Evolutionary conservation across 1,139 yeast species (phyloP).

Genomic region (Geotrichum carabidarum): DNA sequence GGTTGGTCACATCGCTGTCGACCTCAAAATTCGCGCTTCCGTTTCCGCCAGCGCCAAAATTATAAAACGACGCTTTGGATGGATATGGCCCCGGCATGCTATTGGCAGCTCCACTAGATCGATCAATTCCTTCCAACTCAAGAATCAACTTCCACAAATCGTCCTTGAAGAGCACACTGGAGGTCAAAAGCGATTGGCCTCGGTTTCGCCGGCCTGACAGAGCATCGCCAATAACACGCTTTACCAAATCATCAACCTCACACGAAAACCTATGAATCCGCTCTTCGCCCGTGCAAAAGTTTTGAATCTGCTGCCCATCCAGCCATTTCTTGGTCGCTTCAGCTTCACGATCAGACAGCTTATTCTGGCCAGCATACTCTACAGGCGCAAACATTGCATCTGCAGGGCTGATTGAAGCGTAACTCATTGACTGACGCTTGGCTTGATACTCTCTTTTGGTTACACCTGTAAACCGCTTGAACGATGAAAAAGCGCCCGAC

Average conservation of each 20-base stretch:
- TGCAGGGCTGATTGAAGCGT: slow-evolving; percentile 13
- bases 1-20: slow-evolving; percentile 12
- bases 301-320: slow-evolving; percentile 35
- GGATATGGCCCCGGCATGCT: slow-evolving; percentile 1
- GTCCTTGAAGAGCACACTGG: slow-evolving; percentile 27
- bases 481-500: slow-evolving; percentile 25
- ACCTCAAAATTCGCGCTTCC: slow-evolving; percentile 6
- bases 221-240: slow-evolving; percentile 34
- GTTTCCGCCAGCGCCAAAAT: not conserved
- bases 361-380: slow-evolving; percentile 32
- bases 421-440: slow-evolving; percentile 32
- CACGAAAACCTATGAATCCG: slow-evolving; percentile 37
- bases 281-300: slow-evolving; percentile 38
- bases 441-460: slow-evolving; percentile 27
- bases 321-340: slow-evolving; percentile 35
- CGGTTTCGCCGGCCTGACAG: slow-evolving; percentile 25
- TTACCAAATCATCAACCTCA: slow-evolving; percentile 36
- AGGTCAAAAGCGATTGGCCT: slow-evolving; percentile 31
- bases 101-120: slow-evolving; percentile 10
- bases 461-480: slow-evolving; percentile 29
- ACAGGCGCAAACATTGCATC: slow-evolving; percentile 35
- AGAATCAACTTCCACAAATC: slow-evolving; percentile 32
- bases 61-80: slow-evolving; percentile 6
- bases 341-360: slow-evolving; percentile 38
- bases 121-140: slow-evolving; percentile 28